Evolutionary conservation across 2,329 filamentous ascomycete genomes (phyloP), one percentile per base, ranked within the genome.

Genomic region (Cladosporium cucumerinum): DNA sequence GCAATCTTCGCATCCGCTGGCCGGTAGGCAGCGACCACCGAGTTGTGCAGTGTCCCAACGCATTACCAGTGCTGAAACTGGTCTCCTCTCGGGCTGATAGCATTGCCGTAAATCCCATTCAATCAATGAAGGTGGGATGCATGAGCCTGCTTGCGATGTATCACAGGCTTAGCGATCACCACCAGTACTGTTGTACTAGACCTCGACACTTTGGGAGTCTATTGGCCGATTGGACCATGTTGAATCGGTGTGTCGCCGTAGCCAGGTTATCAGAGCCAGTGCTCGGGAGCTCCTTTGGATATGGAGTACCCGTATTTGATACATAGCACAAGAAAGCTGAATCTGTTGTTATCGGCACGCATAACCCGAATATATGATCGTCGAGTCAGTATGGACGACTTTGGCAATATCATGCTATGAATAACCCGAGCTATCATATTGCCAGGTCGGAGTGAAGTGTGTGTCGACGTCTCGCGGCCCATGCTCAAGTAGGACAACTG

Each of bases 31-130:
- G 10, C 25, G 55, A 25, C 12, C 55, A 36, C 16, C 2, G 14
- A 34, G 36, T 58, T 28, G 55, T 58, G 23, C 34, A 58, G 25
- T 28, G 23, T 21, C 7, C 32, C 7, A 23, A 21, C 36, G 16
- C 30, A 58, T 58, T 36, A 58, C 55, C 34, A 46, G 55, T 28
- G 36, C 25, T 58, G 55, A 46, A 58, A 58, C 55, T 18, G 11
- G 23, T 46, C 55, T 36, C 32, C 55, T 43, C 3, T 58, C 32
- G 55, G 21, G 8, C 26, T 4, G 7, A 39, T 39, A 32, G 54
- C 32, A 57, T 39, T 39, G 32, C 30, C 32, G 54, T 34, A 25
- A 57, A 39, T 12, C 12, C 32, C 54, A 57, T 39, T 4, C 18
- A 5, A 14, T 23, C 32, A 12, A 57, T 26, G n/a, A 34, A 57